phyloP scores from a whole-genome alignment of 495 filamentous ascomycete species.

The Aspergillus nidulans region DNA sequence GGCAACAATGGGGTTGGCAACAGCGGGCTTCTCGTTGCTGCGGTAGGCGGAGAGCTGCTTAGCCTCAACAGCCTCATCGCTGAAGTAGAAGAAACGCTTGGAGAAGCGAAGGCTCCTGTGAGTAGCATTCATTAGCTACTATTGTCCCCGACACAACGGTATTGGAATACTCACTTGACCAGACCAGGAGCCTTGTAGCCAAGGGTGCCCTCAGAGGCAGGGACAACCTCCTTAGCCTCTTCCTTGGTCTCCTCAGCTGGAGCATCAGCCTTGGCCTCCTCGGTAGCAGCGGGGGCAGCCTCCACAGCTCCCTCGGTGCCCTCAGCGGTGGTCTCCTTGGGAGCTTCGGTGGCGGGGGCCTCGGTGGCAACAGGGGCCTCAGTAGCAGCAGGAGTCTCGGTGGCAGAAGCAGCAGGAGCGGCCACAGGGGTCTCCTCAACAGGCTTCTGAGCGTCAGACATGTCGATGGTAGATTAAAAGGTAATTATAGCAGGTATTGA shows the following conservation, averaged over 20 bases:
- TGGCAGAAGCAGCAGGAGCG: conserved; percentile 25
- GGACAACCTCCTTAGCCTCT: conserved; percentile 48
- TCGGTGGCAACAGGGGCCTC: conserved; percentile 31
- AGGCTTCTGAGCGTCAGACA: conserved; percentile 51
- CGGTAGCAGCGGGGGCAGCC: conserved; percentile 38
- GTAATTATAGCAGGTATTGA: conserved; percentile 31
- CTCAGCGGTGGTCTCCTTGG: conserved; percentile 26
- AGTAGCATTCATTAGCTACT: conserved; percentile 2
- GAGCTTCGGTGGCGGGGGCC: conserved; percentile 3
- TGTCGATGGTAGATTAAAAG: conserved; percentile 30
- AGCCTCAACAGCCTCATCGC: conserved; percentile 69
- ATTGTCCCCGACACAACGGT: not conserved
- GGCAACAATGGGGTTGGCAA: conserved; percentile 73
- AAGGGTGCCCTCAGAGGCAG: conserved; percentile 64
- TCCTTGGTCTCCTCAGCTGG: conserved; percentile 46
- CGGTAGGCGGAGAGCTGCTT: conserved; percentile 72
- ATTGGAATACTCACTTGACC: conserved; percentile 67
- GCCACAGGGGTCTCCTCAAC: conserved; percentile 45
- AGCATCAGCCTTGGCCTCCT: conserved; percentile 36
- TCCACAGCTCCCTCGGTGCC: conserved; percentile 30
- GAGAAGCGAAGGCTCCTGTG: conserved; percentile 59
- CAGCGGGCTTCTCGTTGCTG: conserved; percentile 75
- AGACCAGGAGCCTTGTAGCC: conserved; percentile 87
- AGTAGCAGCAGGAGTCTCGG: conserved; percentile 24
- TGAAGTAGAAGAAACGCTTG: conserved; percentile 92